These are phyloP conservation scores for Aureoboletus auriporus DNA, from an alignment of 768 basidiomycete species.

Conservation along the genomic window DNA sequence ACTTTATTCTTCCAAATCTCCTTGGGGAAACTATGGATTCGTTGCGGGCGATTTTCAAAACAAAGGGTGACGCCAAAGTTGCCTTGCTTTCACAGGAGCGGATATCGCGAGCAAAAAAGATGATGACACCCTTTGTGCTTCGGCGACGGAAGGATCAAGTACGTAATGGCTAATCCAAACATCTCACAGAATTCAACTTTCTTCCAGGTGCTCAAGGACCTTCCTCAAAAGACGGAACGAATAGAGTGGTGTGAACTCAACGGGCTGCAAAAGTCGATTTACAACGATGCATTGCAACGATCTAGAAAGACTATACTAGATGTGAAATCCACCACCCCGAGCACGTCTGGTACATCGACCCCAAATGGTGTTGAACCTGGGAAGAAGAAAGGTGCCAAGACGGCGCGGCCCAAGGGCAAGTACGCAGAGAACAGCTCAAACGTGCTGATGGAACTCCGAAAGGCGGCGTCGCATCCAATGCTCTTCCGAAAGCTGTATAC, in stretches of 20 bases:
- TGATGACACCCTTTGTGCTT: slow-evolving; percentile 99
- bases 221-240: slow-evolving; percentile 89
- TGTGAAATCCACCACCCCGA: slow-evolving; percentile 20
- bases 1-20: slow-evolving; percentile 93
- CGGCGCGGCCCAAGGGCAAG: slow-evolving; percentile 55
- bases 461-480: slow-evolving; percentile 96
- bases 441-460: slow-evolving; percentile 95
- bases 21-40: slow-evolving; percentile 76
- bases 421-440: slow-evolving; percentile 84
- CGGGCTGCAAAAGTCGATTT: slow-evolving; percentile 72
- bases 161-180: slow-evolving; percentile 10
- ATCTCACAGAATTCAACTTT: slow-evolving; percentile 1
- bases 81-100: slow-evolving; percentile 89
- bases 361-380: slow-evolving; percentile 24
- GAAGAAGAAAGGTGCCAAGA: slow-evolving; percentile 31
- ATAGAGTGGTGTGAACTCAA: slow-evolving; percentile 98
- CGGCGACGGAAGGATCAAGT: slow-evolving; percentile 96
- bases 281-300: slow-evolving; percentile 79
- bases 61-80: slow-evolving; percentile 86
- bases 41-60: slow-evolving; percentile 94
- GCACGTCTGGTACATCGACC: slow-evolving; percentile 30
- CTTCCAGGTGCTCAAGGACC: slow-evolving; percentile 78
- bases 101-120: slow-evolving; percentile 92
- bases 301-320: slow-evolving; percentile 79
- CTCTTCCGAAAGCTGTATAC: slow-evolving; percentile 85